These are phyloP conservation scores for Agastache rugosa DNA, from an alignment of 257 asterid genomes.

Conservation along the genomic window DNA sequence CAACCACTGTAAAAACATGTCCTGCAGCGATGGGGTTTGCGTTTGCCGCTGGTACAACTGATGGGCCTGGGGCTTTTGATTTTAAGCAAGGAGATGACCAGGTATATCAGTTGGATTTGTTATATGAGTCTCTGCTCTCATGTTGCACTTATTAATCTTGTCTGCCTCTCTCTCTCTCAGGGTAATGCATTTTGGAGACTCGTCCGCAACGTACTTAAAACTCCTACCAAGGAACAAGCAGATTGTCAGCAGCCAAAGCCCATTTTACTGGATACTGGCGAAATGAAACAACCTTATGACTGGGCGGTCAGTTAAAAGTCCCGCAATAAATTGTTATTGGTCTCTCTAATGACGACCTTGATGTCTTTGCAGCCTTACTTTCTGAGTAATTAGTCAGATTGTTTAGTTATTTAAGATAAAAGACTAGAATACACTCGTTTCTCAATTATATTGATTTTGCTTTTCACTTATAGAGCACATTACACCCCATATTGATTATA, in stretches of 20 bases:
- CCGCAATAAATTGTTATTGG: slow-evolving; percentile 22
- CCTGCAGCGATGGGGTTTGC: slow-evolving; percentile 99
- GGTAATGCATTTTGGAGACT: slow-evolving; percentile 95
- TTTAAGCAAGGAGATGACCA: slow-evolving; percentile 92
- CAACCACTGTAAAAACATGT: slow-evolving; percentile 74
- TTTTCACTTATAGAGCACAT: slow-evolving; percentile 17
- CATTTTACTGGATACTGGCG: slow-evolving; percentile 96
- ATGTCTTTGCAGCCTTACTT: slow-evolving; percentile 23
- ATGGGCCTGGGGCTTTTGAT: slow-evolving; percentile 99
- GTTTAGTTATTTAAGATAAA: slow-evolving; percentile 3
- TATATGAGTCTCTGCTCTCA: slow-evolving; percentile 12
- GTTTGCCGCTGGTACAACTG: slow-evolving; percentile 99
- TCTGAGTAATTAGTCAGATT: slow-evolving; percentile 27
- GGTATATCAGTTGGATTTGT: slow-evolving; percentile 49
- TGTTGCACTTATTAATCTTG: slow-evolving; percentile 12
- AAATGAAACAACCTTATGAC: slow-evolving; percentile 92
- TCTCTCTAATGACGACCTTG: slow-evolving; percentile 15
- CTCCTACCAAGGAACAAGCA: slow-evolving; percentile 73
- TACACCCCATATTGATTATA: slow-evolving; percentile 26
- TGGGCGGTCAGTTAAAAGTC: slow-evolving; percentile 87
- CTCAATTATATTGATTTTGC: slow-evolving; percentile 21
- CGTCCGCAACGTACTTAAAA: slow-evolving; percentile 83
- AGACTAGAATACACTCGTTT: background rate
- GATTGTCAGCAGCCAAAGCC: slow-evolving; percentile 94
- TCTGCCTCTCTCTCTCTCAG: slow-evolving; percentile 46